Evolutionary conservation across 2,329 filamentous ascomycete species (phyloP), one percentile per base, ranked within the genome.

Genomic region (Diplodia corticola): DNA sequence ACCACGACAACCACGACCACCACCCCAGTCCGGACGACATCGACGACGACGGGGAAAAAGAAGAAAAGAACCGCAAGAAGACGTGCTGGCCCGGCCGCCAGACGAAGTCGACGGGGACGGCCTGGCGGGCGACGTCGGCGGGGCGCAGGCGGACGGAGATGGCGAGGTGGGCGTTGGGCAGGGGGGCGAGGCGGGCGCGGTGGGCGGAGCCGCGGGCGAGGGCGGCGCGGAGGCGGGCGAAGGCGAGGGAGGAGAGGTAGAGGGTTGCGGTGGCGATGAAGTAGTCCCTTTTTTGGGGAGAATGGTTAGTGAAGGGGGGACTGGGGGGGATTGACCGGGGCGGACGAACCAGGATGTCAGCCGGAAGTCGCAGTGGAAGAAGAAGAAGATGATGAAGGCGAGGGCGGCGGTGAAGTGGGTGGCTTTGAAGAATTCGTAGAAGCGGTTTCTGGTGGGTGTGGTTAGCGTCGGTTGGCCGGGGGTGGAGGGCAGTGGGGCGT

Each of bases 351-450:
- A 87, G 2, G 85, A 86, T 1, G 82, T 80, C 13, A 88, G 76
- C 0, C 77, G 80, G 72, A 81, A 83, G 71, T 85, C 81, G 71
- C 86, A 88, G 74, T 88, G 86, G 61, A 86, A 78, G 75, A 88
- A 88, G 73, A 88, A 84, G 71, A 86, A 85, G 9, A 88, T 59
- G 20, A 87, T 75, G 69, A 88, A 88, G 1, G 86, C 69, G 3
- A 84, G 68, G 0, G 82, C 85, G 3, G 81, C 80, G 22, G 85
- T 66, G 67, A 84, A 81, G 70, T 88, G 86, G 0, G 83, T 82
- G 3, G 79, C 79, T 69, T 88, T 88, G 82, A 88, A 88, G 70
- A 86, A 84, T 69, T 89, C 86, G 71, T 88, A 88, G 69, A 77
- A 83, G 0, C 81, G 78, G 63, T 83, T 82, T 4, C 85, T 85